A percentile compares a stretch with the other conserved stretches of the same genome.
phyloP scores from a whole-genome alignment of 1,284 basidiomycete species.

The Malassezia slooffiae region DNA sequence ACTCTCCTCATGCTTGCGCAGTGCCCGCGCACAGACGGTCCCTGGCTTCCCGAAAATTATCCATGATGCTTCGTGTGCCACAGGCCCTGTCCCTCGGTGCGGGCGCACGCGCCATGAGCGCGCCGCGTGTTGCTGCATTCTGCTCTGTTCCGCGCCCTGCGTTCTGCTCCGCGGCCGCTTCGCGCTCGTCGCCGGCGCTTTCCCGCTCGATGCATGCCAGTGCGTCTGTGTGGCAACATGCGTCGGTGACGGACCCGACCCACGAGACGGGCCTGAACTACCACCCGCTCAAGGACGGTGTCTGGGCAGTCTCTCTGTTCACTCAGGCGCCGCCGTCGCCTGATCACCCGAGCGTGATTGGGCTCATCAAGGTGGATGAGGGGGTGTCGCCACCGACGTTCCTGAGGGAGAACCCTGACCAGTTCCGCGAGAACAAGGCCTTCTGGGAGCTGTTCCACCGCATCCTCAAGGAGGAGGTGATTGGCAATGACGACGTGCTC shows the following conservation, averaged over 20 bases:
- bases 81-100: no score
- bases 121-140: no score
- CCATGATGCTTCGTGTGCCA: no score
- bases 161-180: no score
- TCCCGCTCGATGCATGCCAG: no score
- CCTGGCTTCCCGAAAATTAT: no score
- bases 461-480: constrained; percentile 26
- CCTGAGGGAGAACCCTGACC: constrained; percentile 25
- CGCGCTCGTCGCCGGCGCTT: no score
- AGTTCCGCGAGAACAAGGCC: constrained; percentile 22
- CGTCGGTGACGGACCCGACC: constrained; percentile 20
- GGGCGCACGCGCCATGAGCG: no score
- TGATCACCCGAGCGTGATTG: constrained; percentile 15
- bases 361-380: constrained; percentile 14
- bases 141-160: no score
- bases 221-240: no score
- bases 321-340: constrained; percentile 10
- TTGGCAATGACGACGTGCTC: constrained; percentile 30
- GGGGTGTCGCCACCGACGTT: constrained; percentile 18
- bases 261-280: constrained; percentile 28
- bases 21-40: no score
- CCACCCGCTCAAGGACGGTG: constrained; percentile 17
- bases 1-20: no score
- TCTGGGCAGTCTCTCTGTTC: constrained; percentile 27
- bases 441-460: constrained; percentile 34